Base-by-base conservation (phyloP, 495 filamentous ascomycete genomes). In the Viridothelium virens region DNA sequence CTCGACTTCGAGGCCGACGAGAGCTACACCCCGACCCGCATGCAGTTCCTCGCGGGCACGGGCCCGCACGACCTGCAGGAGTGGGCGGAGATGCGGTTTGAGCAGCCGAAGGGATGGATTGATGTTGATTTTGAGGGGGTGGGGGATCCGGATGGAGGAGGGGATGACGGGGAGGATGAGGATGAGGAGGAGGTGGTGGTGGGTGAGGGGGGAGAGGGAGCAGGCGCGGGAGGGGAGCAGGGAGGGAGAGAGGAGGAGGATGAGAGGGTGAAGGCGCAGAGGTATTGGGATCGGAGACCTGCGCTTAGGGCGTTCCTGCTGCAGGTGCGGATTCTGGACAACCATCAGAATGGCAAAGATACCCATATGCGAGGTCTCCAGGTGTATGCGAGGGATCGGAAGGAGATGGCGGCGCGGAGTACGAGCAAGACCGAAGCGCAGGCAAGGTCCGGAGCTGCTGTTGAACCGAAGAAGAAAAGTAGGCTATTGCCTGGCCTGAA, bases 281-380 rank as follows among this genome's bases (percentile, higher is more conserved):
- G 39, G 66, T 67, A 62, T 66, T 73, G 61, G 68, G 72, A 61
- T 66, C 73, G 56, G 67, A 72, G 63, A 65, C 74, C 75, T 9
- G 89, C 91, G 6, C 83, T 97, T 38, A 85, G 90, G 67, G 90
- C 88, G 44, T 95, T 89, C 78, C 84, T 97, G 56, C 81, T 97
- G 12, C 91, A 96, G 75, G 86, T 97, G 63, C 84, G 85, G 62
- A 83, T 98, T 68, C 83, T 91, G 65, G 95, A 96, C 78, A 98
- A 98, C 71, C 94, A 98, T 77, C 94, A 98, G 80, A 98, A 98
- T 76, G 94, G 94, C 65, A 98, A 98, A 74, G 94, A 98, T 75
- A 98, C 94, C 2, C 94, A 98, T 82, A 86, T 98, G 48, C 86
- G 94, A 46, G 93, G 91, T 0, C 82, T 98, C 74, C 92, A 97